Conservation (phyloP, 2,329 filamentous ascomycete genomes). For the Ampelomyces quisqualis region DNA sequence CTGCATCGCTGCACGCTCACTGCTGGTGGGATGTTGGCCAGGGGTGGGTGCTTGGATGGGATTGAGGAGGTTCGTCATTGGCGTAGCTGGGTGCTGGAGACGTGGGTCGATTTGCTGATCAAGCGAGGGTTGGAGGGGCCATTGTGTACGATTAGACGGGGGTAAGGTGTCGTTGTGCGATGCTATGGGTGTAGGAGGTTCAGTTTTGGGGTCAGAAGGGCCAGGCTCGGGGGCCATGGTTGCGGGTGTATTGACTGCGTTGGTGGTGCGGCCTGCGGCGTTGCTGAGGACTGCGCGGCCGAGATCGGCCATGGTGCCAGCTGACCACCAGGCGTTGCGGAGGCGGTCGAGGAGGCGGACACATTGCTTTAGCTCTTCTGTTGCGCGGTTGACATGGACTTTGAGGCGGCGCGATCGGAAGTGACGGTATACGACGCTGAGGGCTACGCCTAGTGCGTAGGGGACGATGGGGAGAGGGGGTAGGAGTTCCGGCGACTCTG, state of each 20-base stretch:
- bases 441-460: slow-evolving; percentile 57
- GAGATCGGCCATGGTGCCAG: slow-evolving; percentile 50
- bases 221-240: slow-evolving; percentile 22
- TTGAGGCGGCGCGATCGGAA: slow-evolving; percentile 55
- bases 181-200: slow-evolving; percentile 20
- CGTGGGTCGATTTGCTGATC: slow-evolving; percentile 39
- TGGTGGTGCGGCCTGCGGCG: slow-evolving; percentile 41
- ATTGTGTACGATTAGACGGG: slow-evolving; percentile 19
- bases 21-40: slow-evolving; percentile 43
- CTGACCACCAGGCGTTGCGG: slow-evolving; percentile 49
- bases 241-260: slow-evolving; percentile 38
- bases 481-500: slow-evolving; percentile 49
- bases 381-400: slow-evolving; percentile 50
- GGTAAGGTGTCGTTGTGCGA: slow-evolving; percentile 15
- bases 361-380: slow-evolving; percentile 48
- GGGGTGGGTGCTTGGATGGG: slow-evolving; percentile 29
- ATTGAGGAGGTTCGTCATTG: slow-evolving; percentile 36
- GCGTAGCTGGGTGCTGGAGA: slow-evolving; percentile 33
- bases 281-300: slow-evolving; percentile 44
- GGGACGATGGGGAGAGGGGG: slow-evolving; percentile 57
- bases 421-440: slow-evolving; percentile 59
- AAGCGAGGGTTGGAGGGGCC: slow-evolving; percentile 17
- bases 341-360: slow-evolving; percentile 48
- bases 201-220: slow-evolving; percentile 21
- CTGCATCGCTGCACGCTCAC: slow-evolving; percentile 32